A percentile compares a stretch with the other conserved stretches of the same genome.
Conservation (phyloP, 208 protist species). For the Tritrichomonas musculus region DNA sequence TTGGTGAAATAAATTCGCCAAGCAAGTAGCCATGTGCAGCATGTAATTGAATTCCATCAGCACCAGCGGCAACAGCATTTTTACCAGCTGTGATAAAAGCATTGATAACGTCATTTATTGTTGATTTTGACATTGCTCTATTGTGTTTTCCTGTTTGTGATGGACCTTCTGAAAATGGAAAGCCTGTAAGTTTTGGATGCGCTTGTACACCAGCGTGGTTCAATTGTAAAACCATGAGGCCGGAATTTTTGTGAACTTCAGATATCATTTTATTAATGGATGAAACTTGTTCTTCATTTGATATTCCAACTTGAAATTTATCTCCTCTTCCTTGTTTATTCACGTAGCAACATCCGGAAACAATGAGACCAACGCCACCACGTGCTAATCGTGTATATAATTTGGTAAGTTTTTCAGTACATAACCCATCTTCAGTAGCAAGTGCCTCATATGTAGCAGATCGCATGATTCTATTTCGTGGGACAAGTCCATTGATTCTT, state of each 20-base stretch:
- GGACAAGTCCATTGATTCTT: background rate
- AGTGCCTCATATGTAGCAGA: background rate
- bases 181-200: background rate
- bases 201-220: background rate
- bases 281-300: background rate
- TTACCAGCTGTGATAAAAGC: background rate
- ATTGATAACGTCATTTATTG: background rate
- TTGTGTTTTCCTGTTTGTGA: background rate
- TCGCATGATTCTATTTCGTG: background rate
- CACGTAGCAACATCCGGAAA: background rate
- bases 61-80: background rate
- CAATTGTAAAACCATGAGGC: background rate
- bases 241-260: background rate
- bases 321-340: background rate
- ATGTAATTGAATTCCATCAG: background rate
- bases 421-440: background rate
- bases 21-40: constrained; percentile 14
- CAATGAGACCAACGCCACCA: background rate
- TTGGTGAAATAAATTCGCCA: background rate
- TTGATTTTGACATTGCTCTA: background rate
- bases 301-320: background rate
- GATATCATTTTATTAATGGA: background rate
- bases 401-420: background rate
- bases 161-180: background rate
- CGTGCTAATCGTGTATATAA: too few relatives aligned